Percentiles rank a stretch among this genome's conserved stretches.
Evolutionary conservation across 306 rosid species (phyloP).

Genomic region (Inga oerstediana): DNA sequence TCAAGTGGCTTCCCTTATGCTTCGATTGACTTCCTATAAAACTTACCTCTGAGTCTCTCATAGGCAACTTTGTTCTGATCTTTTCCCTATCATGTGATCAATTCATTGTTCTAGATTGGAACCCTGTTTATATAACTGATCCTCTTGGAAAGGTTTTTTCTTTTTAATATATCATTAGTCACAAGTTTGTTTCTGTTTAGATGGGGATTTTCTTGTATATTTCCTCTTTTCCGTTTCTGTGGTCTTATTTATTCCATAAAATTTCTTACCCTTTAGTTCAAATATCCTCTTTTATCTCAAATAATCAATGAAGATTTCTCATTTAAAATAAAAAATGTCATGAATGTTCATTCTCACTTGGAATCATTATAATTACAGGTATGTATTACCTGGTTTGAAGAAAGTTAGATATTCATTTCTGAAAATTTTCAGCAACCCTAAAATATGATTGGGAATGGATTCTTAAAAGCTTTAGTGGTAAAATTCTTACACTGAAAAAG

Average conservation of each 20-base stretch:
- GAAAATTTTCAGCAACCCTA: constrained; percentile 56
- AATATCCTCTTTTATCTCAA: constrained; percentile 25
- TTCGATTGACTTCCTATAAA: no score
- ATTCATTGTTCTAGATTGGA: constrained; percentile 4
- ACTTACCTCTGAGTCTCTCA: no score
- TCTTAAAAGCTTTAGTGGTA: constrained; percentile 76
- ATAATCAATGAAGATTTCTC: background rate
- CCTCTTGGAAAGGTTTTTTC: background rate
- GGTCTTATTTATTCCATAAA: background rate
- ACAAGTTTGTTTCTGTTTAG: constrained; percentile 5
- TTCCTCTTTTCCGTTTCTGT: background rate
- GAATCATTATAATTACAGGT: background rate
- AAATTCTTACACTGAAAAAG: constrained; percentile 87
- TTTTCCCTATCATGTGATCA: constrained; percentile 4
- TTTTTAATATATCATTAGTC: background rate
- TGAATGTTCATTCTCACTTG: background rate
- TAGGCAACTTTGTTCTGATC: background rate
- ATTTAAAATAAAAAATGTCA: background rate
- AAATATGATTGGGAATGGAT: constrained; percentile 85
- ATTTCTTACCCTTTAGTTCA: background rate
- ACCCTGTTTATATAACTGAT: constrained; percentile 5
- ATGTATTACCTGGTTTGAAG: background rate
- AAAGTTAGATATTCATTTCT: background rate
- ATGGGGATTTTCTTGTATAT: background rate
- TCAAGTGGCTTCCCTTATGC: no score